Percentiles rank a stretch among this genome's conserved stretches.
Conservation (phyloP, 306 rosid genomes). For the Ormosia semicastrata region DNA sequence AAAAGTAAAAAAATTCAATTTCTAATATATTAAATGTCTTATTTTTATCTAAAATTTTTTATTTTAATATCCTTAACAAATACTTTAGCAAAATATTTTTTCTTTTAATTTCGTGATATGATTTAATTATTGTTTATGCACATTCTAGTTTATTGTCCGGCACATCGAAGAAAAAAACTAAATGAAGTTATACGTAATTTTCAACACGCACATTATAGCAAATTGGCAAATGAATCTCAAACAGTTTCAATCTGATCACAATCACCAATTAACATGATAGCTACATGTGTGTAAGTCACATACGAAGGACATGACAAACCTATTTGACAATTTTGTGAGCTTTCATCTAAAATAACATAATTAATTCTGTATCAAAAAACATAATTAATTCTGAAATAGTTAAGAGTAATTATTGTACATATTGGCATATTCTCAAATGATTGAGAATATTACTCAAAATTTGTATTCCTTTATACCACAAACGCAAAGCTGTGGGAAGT, state of each 20-base stretch:
- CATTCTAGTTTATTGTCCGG: neutral
- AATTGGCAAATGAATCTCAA: neutral
- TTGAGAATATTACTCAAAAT: conserved; percentile 3
- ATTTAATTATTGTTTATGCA: too few relatives aligned
- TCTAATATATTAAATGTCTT: too few relatives aligned
- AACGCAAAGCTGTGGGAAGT: neutral
- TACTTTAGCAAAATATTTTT: too few relatives aligned
- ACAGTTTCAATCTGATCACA: neutral
- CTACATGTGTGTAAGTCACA: neutral
- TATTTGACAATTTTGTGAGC: neutral
- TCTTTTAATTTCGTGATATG: too few relatives aligned
- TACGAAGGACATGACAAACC: neutral
- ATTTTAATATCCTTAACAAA: too few relatives aligned
- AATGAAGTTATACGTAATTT: neutral
- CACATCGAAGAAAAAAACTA: neutral
- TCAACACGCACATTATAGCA: neutral
- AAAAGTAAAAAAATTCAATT: too few relatives aligned
- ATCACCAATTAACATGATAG: neutral
- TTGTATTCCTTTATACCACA: neutral
- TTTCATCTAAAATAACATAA: too few relatives aligned
- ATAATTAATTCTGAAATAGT: neutral
- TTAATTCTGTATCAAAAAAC: neutral
- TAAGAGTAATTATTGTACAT: neutral
- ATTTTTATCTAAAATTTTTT: too few relatives aligned
- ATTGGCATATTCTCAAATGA: conserved; percentile 5